Evolutionary conservation across 169 alveolate species (phyloP).

Genomic region (Cryptosporidium sp.): DNA sequence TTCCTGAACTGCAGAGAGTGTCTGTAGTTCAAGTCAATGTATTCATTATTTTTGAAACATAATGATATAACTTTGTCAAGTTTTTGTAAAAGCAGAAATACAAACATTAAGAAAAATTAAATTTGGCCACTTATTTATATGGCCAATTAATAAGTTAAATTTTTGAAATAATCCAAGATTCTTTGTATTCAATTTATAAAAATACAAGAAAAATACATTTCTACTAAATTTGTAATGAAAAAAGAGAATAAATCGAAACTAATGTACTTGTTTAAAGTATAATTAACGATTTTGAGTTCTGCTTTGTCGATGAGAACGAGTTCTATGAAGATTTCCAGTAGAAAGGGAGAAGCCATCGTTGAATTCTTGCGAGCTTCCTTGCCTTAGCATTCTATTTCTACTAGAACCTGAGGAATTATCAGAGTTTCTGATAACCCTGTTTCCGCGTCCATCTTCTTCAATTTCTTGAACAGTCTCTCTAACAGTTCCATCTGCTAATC

Average conservation of each 20-base stretch:
- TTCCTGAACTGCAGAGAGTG: too few relatives aligned
- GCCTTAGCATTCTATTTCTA: conserved; percentile 63
- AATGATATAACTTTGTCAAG: too few relatives aligned
- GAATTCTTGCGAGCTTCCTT: conserved; percentile 31
- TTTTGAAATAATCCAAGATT: too few relatives aligned
- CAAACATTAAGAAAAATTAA: not conserved
- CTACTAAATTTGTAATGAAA: not conserved
- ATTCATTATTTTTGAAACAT: too few relatives aligned
- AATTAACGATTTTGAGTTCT: conserved; percentile 7
- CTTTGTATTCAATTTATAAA: not conserved
- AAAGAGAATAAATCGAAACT: not conserved
- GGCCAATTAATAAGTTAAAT: not conserved
- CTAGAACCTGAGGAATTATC: conserved; percentile 17
- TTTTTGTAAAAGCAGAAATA: too few relatives aligned
- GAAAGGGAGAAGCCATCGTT: conserved; percentile 10
- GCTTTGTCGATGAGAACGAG: conserved; percentile 63
- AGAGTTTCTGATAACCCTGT: conserved; percentile 48
- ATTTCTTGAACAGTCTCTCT: conserved; percentile 66
- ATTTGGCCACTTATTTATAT: not conserved
- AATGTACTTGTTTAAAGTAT: not conserved
- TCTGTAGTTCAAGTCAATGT: too few relatives aligned
- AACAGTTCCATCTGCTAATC: conserved; percentile 66
- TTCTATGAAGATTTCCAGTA: conserved; percentile 56
- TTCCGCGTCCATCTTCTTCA: conserved; percentile 71
- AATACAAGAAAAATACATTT: not conserved